phyloP scores from a whole-genome alignment of 441 rosid genomes.

The Pelargonium fulgidum region DNA sequence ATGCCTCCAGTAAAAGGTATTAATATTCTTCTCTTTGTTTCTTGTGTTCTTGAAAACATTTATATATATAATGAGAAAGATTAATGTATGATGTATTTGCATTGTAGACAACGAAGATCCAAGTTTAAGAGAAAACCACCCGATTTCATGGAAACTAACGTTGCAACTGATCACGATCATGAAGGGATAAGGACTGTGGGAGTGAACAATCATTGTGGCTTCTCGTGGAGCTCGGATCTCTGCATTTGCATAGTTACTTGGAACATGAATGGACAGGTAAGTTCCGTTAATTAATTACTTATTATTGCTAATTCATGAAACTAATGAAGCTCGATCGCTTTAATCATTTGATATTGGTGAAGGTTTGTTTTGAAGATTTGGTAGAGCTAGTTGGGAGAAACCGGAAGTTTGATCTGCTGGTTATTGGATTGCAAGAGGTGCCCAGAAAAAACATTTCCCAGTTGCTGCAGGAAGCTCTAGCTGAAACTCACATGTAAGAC shows the following conservation, averaged over 20 bases:
- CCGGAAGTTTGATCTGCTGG: conserved; percentile 50
- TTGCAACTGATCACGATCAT: conserved; percentile 10
- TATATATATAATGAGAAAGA: no score
- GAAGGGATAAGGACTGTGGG: conserved; percentile 50
- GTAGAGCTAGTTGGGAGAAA: conserved; percentile 47
- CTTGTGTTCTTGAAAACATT: no score
- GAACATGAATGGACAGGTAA: conserved; percentile 79
- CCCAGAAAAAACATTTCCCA: conserved; percentile 39
- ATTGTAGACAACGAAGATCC: no score
- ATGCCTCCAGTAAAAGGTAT: background rate
- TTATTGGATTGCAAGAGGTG: conserved; percentile 62
- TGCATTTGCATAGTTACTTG: conserved; percentile 47
- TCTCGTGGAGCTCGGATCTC: conserved; percentile 39
- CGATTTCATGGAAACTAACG: background rate
- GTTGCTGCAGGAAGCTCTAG: conserved; percentile 41
- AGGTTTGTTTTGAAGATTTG: conserved; percentile 51
- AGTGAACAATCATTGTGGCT: conserved; percentile 36
- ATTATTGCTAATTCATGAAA: no score
- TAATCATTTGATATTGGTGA: background rate
- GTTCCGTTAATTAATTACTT: no score
- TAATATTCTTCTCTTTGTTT: no score
- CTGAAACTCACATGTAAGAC: conserved; percentile 48
- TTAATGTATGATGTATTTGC: no score
- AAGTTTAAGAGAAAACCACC: conserved; percentile 17
- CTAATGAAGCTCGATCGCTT: no score